Evolutionary conservation across 116 monocot genomes (phyloP), one percentile per base, ranked within the genome.

Genomic region (Posidonia oceanica): DNA sequence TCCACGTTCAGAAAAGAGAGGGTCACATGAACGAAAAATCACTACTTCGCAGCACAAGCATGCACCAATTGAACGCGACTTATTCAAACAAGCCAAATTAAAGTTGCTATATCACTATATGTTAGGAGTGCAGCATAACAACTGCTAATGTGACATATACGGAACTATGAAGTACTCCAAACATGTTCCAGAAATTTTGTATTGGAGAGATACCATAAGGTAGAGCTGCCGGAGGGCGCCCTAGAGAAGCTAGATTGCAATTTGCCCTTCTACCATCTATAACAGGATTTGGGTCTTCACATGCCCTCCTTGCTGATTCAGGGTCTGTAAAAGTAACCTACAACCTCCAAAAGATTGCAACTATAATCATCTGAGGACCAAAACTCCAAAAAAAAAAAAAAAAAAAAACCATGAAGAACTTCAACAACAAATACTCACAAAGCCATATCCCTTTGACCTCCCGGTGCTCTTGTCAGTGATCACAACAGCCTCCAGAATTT

Each of bases 191-290:
- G 48, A 48, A 48, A 10, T 5, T 48, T 48, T 48, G 12, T 48
- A 10, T 10, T 10, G 12, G 8, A 48, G 48, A 15, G 13, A 44
- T 77, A 90, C 86, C 82, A 51, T 70, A 78, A 54, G 75, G 44
- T 39, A 59, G 68, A 61, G 76, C 59, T 4, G 82, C 74, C 44
- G 67, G 80, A 65, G 80, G 84, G 60, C 93, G 81, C 44, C 93
- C 93, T 14, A 81, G 69, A 1, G 86, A 88, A 76, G 93, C 93
- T 71, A 93, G 78, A 75, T 93, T 93, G 74, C 93, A 93, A 64
- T 93, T 88, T 18, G 93, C 80, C 20, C 86, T 79, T 42, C 93
- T 72, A 7, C 86, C 86, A 73, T 88, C 93, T 12, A 93, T 93
- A 58, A 93, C 59, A 22, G 93, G 93, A 74, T 64, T 83, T 3